Conservation (phyloP, 164 flowering plant species). For the Dillenia turbinata region DNA sequence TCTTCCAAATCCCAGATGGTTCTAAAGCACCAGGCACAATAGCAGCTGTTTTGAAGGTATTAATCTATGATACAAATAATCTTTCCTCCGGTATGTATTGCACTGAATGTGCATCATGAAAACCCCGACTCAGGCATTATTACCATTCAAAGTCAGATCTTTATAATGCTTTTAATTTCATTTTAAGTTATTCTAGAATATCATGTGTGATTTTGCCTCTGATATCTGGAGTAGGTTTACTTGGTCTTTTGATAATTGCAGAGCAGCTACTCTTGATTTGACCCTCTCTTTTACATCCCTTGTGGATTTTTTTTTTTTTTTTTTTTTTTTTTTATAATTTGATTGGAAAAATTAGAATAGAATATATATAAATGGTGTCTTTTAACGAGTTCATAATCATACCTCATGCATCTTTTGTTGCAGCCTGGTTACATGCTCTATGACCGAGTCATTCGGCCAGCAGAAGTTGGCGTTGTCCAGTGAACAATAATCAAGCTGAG, state of each 20-base stretch:
- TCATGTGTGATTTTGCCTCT: background rate
- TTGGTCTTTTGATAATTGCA: background rate
- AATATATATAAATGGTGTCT: background rate
- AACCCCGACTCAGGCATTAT: background rate
- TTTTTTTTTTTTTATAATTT: background rate
- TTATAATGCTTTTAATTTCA: background rate
- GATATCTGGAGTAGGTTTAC: background rate
- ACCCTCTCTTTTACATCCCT: background rate
- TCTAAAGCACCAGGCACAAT: constrained; percentile 76
- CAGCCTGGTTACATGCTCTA: constrained; percentile 78
- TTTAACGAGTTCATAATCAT: background rate
- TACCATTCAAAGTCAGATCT: background rate
- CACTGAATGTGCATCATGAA: background rate
- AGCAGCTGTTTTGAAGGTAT: constrained; percentile 81
- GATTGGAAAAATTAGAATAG: background rate
- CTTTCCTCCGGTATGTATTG: background rate
- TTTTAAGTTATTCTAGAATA: background rate
- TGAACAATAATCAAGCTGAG: constrained; percentile 15
- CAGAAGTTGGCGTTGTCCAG: constrained; percentile 84
- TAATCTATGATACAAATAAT: background rate
- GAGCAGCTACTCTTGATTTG: background rate
- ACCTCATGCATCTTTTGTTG: constrained; percentile 1
- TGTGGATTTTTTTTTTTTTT: background rate
- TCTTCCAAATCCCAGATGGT: constrained; percentile 70
- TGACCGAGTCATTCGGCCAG: constrained; percentile 79